Percentiles rank a stretch among this genome's conserved stretches.
These are phyloP conservation scores for Russula sp. DNA, from an alignment of 768 basidiomycete genomes.

Conservation along the genomic window DNA sequence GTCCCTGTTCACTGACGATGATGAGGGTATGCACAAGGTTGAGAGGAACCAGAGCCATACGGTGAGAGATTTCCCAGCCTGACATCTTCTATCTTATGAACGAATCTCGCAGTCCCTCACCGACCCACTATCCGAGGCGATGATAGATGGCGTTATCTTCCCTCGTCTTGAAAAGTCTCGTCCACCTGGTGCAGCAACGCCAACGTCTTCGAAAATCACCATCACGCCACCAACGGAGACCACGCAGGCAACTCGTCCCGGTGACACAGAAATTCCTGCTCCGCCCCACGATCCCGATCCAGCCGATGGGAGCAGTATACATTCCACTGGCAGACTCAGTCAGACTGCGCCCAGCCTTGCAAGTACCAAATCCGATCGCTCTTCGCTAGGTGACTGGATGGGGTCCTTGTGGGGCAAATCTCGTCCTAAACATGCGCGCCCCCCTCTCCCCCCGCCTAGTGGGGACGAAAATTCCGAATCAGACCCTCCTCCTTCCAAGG, in stretches of 20 bases:
- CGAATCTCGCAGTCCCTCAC: slow-evolving; percentile 35
- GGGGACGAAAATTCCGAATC: slow-evolving; percentile 10
- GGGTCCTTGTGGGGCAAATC: slow-evolving; percentile 67
- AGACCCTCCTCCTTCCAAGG: slow-evolving; percentile 15
- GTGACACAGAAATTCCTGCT: not conserved
- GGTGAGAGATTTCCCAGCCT: slow-evolving; percentile 36
- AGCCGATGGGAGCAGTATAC: slow-evolving; percentile 13
- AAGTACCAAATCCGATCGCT: slow-evolving; percentile 31
- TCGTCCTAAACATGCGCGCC: slow-evolving; percentile 31
- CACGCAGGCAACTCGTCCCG: not conserved
- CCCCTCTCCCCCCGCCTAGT: slow-evolving; percentile 12
- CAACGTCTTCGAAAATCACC: slow-evolving; percentile 16
- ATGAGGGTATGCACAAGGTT: slow-evolving; percentile 43
- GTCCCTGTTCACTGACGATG: slow-evolving; percentile 50
- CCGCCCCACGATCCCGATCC: slow-evolving; percentile 4
- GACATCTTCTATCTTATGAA: not conserved
- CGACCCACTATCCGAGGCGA: slow-evolving; percentile 42
- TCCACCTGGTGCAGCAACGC: slow-evolving; percentile 17
- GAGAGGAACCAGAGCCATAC: slow-evolving; percentile 52
- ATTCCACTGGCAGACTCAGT: slow-evolving; percentile 19
- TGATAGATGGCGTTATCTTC: slow-evolving; percentile 44
- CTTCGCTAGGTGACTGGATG: slow-evolving; percentile 64
- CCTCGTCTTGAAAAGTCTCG: slow-evolving; percentile 29
- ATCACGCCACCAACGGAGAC: slow-evolving; percentile 13
- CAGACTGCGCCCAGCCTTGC: slow-evolving; percentile 15